phyloP scores from a whole-genome alignment of 208 protist genomes.

The Angomonas deanei region DNA sequence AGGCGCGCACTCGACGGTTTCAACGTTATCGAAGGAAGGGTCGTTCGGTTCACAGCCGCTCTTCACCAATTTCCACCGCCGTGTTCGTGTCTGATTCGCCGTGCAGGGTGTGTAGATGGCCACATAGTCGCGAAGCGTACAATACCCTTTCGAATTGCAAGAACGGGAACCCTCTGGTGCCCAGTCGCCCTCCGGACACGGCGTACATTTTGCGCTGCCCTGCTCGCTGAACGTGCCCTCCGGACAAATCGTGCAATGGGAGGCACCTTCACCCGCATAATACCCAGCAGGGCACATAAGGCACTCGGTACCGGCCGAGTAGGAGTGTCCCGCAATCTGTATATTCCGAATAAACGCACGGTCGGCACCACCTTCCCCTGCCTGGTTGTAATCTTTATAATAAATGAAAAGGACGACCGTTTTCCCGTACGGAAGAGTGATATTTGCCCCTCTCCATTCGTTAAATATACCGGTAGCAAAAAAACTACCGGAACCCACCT shows the following conservation, averaged over 20 bases:
- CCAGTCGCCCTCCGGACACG: background rate
- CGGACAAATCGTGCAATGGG: background rate
- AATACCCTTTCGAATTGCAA: background rate
- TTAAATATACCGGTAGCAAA: background rate
- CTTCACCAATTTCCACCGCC: background rate
- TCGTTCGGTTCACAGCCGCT: background rate
- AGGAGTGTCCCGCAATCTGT: background rate
- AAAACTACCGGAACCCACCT: background rate
- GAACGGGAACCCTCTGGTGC: background rate
- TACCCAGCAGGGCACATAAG: background rate
- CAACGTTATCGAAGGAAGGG: background rate
- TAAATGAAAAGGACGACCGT: background rate
- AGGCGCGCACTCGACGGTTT: background rate
- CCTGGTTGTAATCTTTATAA: constrained; percentile 1
- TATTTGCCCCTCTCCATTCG: background rate
- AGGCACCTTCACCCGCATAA: background rate
- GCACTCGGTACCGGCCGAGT: background rate
- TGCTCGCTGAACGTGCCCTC: background rate
- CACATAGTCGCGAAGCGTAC: background rate
- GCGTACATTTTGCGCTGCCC: background rate
- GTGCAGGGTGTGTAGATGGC: background rate
- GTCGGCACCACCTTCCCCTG: background rate
- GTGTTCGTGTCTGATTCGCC: background rate
- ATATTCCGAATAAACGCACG: background rate
- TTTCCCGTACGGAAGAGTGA: background rate